Conservation (phyloP, 495 filamentous ascomycete species). For the Pseudomonodictys pantanalensis region DNA sequence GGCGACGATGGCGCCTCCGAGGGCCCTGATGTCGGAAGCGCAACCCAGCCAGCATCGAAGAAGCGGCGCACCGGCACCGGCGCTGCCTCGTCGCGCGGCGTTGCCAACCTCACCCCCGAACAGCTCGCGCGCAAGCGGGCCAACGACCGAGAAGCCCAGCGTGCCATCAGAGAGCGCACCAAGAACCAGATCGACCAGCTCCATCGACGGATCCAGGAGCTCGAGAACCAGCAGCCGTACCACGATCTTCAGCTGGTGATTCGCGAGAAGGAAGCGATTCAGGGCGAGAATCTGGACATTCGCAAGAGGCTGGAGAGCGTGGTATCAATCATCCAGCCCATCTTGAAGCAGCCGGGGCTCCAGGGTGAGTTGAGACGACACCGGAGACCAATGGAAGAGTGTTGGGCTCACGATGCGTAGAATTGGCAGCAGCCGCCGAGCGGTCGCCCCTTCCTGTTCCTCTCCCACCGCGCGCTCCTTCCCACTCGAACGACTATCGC, state of each 20-base stretch:
- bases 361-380: conserved; percentile 32
- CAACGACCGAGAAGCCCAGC: conserved; percentile 47
- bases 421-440: conserved; percentile 33
- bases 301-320: conserved; percentile 59
- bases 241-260: conserved; percentile 70
- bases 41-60: conserved; percentile 12
- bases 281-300: conserved; percentile 69
- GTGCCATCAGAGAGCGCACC: conserved; percentile 45
- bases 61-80: conserved; percentile 21
- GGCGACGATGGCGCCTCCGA: neutral
- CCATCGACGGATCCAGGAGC: conserved; percentile 39
- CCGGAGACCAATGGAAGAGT: neutral
- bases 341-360: conserved; percentile 42
- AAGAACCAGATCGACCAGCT: conserved; percentile 41
- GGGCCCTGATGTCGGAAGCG: neutral
- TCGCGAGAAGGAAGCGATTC: conserved; percentile 64
- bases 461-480: neutral
- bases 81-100: conserved; percentile 32
- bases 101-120: conserved; percentile 44
- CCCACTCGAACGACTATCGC: conserved; percentile 13
- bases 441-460: conserved; percentile 23
- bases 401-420: conserved; percentile 18
- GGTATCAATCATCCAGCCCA: conserved; percentile 63
- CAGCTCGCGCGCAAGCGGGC: conserved; percentile 46
- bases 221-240: conserved; percentile 64